Base-by-base conservation (phyloP, 371 early-diverging fungal genomes). In the Caulochytrium protostelioides region DNA sequence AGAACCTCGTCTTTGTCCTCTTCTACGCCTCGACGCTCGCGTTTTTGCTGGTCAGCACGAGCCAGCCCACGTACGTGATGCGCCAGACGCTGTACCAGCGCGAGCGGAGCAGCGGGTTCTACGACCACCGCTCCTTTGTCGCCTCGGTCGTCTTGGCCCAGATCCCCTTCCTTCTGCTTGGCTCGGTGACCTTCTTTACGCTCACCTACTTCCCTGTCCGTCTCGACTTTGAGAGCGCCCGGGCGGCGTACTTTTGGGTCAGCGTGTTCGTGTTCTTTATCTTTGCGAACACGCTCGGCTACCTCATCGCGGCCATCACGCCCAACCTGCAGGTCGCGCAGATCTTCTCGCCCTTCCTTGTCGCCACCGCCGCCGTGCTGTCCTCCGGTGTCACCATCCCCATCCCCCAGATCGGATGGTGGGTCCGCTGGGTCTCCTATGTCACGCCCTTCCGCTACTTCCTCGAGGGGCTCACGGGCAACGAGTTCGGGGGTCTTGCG, bases 341-440 rank as follows among this genome's bases (percentile, higher is more conserved):
- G 5, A 54, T 79, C 21, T 43, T 77, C 46, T 72, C 73, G 26
- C 77, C 81, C 47, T 64, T 77, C n/a, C n/a, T n/a, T n/a, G n/a
- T n/a, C n/a, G n/a, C n/a, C 35, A 64, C 72, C 21, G 62, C 76
- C 1, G 56, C 75, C 29, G 54, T 77, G 42, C 44, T 80, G 41
- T 76, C 75, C 53, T 67, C 70, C 27, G 79, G 79, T 56, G 62
- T 77, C 26, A 63, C 76, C 47, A 70, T 76, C 32, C 66, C 75
- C 4, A 76, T 80, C 73, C 78, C 79, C 16, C 33, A 43, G 22
- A 78, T 83, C 55, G n/a, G n/a, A n/a, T n/a, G n/a, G n/a, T 80
- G 79, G 76, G 52, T 66, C 9, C 37, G 57, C 0, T 78, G 77
- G 76, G 70, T 83, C 65, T 79, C 77, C 49, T 74, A 70, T 65